Conservation (phyloP, 1,284 basidiomycete species). For the Trametes polyzona region DNA sequence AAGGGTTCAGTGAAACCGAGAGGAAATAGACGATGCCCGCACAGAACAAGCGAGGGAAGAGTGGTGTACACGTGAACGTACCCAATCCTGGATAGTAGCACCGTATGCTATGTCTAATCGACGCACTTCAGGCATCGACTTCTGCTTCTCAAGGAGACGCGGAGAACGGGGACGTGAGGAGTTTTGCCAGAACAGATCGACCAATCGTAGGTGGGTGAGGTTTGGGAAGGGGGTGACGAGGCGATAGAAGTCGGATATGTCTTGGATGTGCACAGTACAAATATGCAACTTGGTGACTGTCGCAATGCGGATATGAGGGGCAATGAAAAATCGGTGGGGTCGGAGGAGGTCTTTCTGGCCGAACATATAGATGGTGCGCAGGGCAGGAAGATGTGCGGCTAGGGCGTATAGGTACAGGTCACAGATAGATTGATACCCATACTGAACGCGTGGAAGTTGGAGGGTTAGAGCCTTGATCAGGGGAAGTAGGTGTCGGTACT, state of each 20-base stretch:
- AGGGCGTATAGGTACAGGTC: neutral
- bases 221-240: neutral
- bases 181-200: neutral
- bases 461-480: neutral
- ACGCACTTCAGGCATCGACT: too few species aligned
- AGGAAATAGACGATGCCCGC: too few species aligned
- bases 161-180: neutral
- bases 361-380: neutral
- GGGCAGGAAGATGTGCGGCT: neutral
- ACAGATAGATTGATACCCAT: neutral
- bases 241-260: neutral
- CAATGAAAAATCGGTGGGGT: neutral
- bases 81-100: too few species aligned
- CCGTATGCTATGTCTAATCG: too few species aligned
- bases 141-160: too few species aligned
- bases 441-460: neutral
- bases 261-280: neutral
- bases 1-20: too few species aligned
- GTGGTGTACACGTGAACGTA: too few species aligned
- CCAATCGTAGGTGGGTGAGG: neutral
- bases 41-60: too few species aligned
- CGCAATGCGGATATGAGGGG: neutral
- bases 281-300: neutral
- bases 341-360: neutral
- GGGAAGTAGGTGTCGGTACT: neutral